Evolutionary conservation across 163 green algal species (phyloP).

Genomic region (Smithsoniella earleae): DNA sequence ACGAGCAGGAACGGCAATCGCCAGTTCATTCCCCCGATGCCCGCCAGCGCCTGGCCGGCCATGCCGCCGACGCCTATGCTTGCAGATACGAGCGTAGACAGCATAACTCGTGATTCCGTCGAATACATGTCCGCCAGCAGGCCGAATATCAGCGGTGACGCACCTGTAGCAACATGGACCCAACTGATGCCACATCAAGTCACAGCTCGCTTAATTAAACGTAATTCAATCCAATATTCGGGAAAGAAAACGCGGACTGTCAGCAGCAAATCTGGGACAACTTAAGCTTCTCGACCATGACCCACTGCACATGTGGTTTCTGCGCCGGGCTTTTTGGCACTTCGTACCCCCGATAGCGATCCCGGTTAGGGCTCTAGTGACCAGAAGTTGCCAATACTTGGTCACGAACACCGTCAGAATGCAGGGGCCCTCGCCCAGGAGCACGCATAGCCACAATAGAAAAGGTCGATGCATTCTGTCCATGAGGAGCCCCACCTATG

Average conservation of each 20-base stretch:
- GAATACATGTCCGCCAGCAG: constrained; percentile 64
- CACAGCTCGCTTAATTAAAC: not conserved
- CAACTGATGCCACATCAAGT: not conserved
- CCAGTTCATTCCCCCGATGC: constrained; percentile 59
- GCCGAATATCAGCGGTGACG: constrained; percentile 59
- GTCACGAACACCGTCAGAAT: constrained; percentile 46
- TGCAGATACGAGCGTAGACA: constrained; percentile 50
- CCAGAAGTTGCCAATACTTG: constrained; percentile 72
- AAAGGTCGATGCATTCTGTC: constrained; percentile 54
- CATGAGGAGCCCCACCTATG: constrained; percentile 60
- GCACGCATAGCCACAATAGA: constrained; percentile 67
- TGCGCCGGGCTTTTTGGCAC: constrained; percentile 35
- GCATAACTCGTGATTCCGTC: constrained; percentile 39
- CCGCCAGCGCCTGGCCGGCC: constrained; percentile 50
- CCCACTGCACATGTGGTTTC: no score
- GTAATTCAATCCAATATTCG: not conserved
- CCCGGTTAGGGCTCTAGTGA: constrained; percentile 69
- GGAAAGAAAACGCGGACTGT: not conserved
- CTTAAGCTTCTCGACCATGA: no score
- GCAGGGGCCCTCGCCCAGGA: constrained; percentile 70
- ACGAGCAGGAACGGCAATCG: constrained; percentile 74
- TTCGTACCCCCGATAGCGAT: constrained; percentile 62
- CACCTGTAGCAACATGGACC: constrained; percentile 33
- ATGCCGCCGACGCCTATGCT: constrained; percentile 50
- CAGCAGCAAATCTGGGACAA: no score